Conservation (phyloP, 306 rosid species). For the Gastrolobium bilobum region DNA sequence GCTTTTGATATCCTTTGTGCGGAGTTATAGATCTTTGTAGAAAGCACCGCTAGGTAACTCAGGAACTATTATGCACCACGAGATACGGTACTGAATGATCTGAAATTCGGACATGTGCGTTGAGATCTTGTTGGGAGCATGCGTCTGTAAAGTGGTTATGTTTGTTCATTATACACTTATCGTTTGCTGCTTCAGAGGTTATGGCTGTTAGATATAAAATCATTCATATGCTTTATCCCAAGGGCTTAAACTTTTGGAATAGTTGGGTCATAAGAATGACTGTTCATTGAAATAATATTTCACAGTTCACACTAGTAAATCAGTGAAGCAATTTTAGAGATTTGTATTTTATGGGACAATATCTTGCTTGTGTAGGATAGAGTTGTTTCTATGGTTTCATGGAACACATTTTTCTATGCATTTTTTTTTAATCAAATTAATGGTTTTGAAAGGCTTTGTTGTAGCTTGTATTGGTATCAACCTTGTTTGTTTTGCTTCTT, state of each 20-base stretch:
- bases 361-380: background rate
- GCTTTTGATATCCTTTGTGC: conserved; percentile 16
- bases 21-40: conserved; percentile 26
- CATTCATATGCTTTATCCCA: too few species aligned
- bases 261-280: too few species aligned
- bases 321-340: background rate
- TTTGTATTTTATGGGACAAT: background rate
- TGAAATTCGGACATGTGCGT: background rate
- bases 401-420: background rate
- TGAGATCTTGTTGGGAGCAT: conserved; percentile 29
- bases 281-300: too few species aligned
- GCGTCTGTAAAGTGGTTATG: background rate
- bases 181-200: background rate
- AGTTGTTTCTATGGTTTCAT: background rate
- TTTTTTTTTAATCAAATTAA: background rate
- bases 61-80: background rate
- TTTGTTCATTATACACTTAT: background rate
- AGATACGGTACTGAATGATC: background rate
- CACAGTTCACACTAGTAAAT: background rate
- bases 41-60: background rate
- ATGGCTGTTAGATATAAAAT: too few species aligned
- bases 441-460: background rate
- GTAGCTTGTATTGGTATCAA: background rate
- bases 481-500: background rate
- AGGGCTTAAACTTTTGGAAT: too few species aligned